Percentiles rank a stretch among this genome's conserved stretches.
Conservation (phyloP, 2,329 filamentous ascomycete genomes). For the Fusarium sp. region DNA sequence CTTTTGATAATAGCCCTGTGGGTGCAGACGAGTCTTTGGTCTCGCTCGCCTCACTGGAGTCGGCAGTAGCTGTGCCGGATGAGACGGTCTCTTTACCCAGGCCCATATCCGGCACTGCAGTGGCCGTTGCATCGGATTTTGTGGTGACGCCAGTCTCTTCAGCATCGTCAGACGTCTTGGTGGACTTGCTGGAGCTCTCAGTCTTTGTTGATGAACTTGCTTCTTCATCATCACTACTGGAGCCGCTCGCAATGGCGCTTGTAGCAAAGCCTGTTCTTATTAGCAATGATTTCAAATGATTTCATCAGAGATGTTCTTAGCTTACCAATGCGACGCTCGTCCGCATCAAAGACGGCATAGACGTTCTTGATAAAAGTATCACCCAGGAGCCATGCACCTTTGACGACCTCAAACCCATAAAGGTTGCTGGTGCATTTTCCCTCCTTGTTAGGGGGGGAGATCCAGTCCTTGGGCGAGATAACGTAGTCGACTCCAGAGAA, state of each 20-base stretch:
- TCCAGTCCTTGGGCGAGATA: constrained; percentile 79
- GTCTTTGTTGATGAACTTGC: constrained; percentile 28
- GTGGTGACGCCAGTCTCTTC: constrained; percentile 35
- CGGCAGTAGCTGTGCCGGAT: constrained; percentile 41
- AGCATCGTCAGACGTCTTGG: constrained; percentile 31
- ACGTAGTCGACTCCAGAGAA: constrained; percentile 77
- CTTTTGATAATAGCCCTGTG: constrained; percentile 32
- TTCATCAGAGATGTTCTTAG: neutral
- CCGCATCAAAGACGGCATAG: constrained; percentile 86
- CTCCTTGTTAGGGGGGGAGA: constrained; percentile 62
- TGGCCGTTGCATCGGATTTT: constrained; percentile 29
- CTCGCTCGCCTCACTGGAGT: constrained; percentile 30
- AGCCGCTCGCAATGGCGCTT: constrained; percentile 28
- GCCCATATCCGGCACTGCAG: constrained; percentile 36
- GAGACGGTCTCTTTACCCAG: constrained; percentile 46
- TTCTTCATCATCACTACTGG: constrained; percentile 11
- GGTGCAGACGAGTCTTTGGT: constrained; percentile 47
- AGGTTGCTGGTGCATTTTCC: constrained; percentile 77
- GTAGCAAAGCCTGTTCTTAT: constrained; percentile 43
- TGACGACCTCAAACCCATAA: constrained; percentile 77
- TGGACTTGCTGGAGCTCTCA: constrained; percentile 22
- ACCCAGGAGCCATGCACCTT: constrained; percentile 81
- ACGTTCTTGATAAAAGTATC: constrained; percentile 92
- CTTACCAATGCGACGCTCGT: constrained; percentile 73
- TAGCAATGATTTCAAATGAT: constrained; percentile 5